A percentile compares a stretch with the other conserved stretches of the same genome.
These are phyloP conservation scores for Tulasnella sp. DNA, from an alignment of 768 basidiomycete genomes.

Conservation along the genomic window DNA sequence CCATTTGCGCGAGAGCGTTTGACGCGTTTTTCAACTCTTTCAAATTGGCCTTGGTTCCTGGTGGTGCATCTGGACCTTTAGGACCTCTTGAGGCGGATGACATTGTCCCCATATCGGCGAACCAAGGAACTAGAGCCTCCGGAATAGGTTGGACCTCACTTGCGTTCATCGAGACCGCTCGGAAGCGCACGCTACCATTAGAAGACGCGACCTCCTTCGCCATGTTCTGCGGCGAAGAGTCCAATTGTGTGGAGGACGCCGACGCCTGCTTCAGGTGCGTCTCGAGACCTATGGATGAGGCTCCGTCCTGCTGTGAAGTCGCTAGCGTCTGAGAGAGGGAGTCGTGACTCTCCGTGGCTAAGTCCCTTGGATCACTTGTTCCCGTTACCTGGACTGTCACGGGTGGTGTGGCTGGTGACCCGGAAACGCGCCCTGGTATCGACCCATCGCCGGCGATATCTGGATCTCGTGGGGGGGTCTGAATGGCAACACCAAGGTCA, in stretches of 20 bases:
- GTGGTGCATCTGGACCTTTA: conserved; percentile 8
- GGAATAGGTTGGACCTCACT: no score
- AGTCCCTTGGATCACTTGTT: not conserved
- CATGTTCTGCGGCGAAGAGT: not conserved
- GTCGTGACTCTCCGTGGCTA: not conserved
- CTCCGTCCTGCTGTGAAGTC: not conserved
- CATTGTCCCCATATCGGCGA: not conserved
- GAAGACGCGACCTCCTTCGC: no score
- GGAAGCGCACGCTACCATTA: no score
- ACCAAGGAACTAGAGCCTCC: not conserved
- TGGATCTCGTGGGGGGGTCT: not conserved
- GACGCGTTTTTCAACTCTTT: conserved; percentile 47
- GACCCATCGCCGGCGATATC: not conserved
- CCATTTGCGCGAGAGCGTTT: conserved; percentile 40
- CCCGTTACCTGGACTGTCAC: no score
- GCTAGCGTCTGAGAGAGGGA: not conserved
- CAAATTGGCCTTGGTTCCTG: conserved; percentile 41
- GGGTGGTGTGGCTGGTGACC: no score
- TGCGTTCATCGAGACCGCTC: no score
- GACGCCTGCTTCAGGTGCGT: not conserved
- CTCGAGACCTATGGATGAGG: not conserved
- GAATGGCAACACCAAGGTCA: not conserved
- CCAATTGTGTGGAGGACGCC: not conserved
- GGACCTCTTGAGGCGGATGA: not conserved
- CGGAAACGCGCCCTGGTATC: not conserved